Evolutionary conservation across 1,284 basidiomycete species (phyloP).

Genomic region (Blastosporella zonata): DNA sequence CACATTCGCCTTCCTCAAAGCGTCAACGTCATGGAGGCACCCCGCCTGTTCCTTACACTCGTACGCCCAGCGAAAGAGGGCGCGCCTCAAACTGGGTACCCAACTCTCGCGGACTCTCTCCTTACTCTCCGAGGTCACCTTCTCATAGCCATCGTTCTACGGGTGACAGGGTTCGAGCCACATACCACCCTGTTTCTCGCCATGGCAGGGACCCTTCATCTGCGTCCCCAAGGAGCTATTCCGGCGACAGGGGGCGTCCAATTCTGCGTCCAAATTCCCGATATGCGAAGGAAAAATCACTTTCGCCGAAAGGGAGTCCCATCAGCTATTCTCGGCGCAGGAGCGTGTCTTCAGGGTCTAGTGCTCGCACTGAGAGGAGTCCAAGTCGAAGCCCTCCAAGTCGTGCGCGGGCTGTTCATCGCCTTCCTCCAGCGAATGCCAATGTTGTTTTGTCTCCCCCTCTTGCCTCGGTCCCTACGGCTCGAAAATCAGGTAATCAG

Average conservation of each 20-base stretch:
- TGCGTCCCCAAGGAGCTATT: constrained; percentile 11
- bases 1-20: constrained; percentile 51
- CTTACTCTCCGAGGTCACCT: constrained; percentile 35
- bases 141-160: constrained; percentile 13
- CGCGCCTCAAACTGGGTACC: constrained; percentile 23
- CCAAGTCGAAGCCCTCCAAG: constrained; percentile 49
- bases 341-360: constrained; percentile 50
- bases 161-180: constrained; percentile 19
- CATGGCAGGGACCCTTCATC: constrained; percentile 13
- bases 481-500: constrained; percentile 12
- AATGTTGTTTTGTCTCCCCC: constrained; percentile 17
- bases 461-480: constrained; percentile 2
- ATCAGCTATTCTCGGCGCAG: constrained; percentile 25
- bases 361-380: constrained; percentile 51
- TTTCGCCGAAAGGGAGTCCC: constrained; percentile 16
- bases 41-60: constrained; percentile 38
- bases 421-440: constrained; percentile 45
- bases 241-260: constrained; percentile 14
- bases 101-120: constrained; percentile 5
- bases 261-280: constrained; percentile 18
- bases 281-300: constrained; percentile 14
- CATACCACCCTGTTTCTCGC: constrained; percentile 9
- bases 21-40: constrained; percentile 51
- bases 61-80: constrained; percentile 34
- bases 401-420: constrained; percentile 55